These are phyloP conservation scores for Solanum pennellii DNA, from an alignment of 257 asterid genomes.

Conservation along the genomic window DNA sequence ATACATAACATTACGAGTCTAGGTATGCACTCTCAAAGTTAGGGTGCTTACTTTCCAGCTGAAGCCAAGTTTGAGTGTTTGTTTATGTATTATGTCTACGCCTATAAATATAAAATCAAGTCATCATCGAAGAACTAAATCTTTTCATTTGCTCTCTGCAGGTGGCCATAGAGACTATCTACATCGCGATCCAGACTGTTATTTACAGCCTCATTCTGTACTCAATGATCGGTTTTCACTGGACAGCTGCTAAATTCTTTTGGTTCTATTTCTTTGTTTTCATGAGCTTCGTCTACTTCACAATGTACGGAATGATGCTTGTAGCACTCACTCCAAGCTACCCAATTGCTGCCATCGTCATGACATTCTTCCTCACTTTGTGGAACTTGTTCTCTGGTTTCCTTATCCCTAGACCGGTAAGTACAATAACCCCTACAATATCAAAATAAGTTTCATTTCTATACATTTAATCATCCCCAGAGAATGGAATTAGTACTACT, in stretches of 20 bases:
- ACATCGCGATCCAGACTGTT: slow-evolving; percentile 44
- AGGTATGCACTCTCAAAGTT: neutral
- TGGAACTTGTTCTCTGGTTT: slow-evolving; percentile 85
- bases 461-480: neutral
- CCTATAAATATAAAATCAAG: neutral
- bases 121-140: neutral
- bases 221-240: slow-evolving; percentile 75
- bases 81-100: neutral
- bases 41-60: neutral
- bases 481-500: neutral
- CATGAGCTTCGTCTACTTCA: slow-evolving; percentile 76
- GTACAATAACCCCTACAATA: neutral
- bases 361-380: slow-evolving; percentile 84
- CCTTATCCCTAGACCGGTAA: slow-evolving; percentile 63
- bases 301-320: slow-evolving; percentile 74
- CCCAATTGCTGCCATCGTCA: slow-evolving; percentile 61
- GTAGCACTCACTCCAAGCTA: slow-evolving; percentile 75
- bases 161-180: slow-evolving; percentile 64
- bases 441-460: neutral
- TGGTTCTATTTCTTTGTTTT: slow-evolving; percentile 71
- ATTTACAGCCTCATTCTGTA: slow-evolving; percentile 61
- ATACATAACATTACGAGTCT: neutral
- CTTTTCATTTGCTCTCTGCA: slow-evolving; percentile 2
- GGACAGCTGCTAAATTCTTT: slow-evolving; percentile 45
- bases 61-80: neutral